Conservation (phyloP, 495 filamentous ascomycete genomes). For the Penicillium longicatenatum region DNA sequence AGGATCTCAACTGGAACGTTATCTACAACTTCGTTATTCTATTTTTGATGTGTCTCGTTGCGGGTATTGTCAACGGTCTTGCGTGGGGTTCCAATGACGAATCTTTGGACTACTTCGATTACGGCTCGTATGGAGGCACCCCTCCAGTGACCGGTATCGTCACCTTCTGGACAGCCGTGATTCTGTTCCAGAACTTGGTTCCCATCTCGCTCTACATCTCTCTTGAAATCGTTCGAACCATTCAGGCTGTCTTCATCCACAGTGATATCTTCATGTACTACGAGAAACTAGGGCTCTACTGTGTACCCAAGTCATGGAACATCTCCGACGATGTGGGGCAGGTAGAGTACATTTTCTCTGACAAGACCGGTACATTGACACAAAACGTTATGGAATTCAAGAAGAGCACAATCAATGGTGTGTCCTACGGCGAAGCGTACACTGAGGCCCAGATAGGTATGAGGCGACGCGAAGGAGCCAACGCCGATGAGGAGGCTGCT, state of each 20-base stretch:
- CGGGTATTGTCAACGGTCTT: slow-evolving; percentile 80
- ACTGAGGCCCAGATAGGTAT: slow-evolving; percentile 96
- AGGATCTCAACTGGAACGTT: slow-evolving; percentile 96
- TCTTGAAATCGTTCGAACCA: slow-evolving; percentile 90
- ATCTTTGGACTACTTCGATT: slow-evolving; percentile 84
- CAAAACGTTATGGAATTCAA: slow-evolving; percentile 99
- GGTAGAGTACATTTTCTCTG: slow-evolving; percentile 99
- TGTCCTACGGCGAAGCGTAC: slow-evolving; percentile 95
- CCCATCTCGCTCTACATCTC: slow-evolving; percentile 98
- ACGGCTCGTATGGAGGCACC: slow-evolving; percentile 75
- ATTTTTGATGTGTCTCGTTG: slow-evolving; percentile 85
- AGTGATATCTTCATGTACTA: slow-evolving; percentile 97
- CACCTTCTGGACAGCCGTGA: slow-evolving; percentile 92
- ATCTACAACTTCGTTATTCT: slow-evolving; percentile 95
- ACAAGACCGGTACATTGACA: slow-evolving; percentile 97
- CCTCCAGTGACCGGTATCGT: slow-evolving; percentile 85
- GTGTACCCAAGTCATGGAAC: slow-evolving; percentile 98
- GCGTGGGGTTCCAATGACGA: slow-evolving; percentile 74
- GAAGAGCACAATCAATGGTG: slow-evolving; percentile 91
- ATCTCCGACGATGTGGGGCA: slow-evolving; percentile 98
- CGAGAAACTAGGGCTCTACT: slow-evolving; percentile 87
- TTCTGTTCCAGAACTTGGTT: slow-evolving; percentile 97
- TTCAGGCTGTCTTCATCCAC: slow-evolving; percentile 97
- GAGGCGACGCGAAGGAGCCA: slow-evolving; percentile 84
- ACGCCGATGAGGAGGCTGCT: slow-evolving; percentile 78